phyloP scores from a whole-genome alignment of 2,329 filamentous ascomycete genomes.

The Arthroderma sp. region DNA sequence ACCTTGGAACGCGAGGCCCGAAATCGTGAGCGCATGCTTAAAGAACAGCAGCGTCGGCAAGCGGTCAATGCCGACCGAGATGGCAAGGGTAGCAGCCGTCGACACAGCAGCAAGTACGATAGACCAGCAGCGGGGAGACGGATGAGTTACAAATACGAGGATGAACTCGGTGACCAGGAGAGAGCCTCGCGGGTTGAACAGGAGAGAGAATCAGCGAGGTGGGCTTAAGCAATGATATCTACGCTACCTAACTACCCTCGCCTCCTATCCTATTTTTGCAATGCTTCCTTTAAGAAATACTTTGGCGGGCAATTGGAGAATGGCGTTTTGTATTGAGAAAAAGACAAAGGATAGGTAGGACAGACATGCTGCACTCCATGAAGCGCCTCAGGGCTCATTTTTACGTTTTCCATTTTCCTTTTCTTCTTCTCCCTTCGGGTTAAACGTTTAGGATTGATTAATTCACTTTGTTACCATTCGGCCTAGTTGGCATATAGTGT shows the following conservation, averaged over 20 bases:
- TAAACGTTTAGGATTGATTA: too few species aligned
- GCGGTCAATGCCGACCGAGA: slow-evolving; percentile 24
- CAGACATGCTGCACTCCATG: too few species aligned
- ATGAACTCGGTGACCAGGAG: slow-evolving; percentile 28
- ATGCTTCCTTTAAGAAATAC: too few species aligned
- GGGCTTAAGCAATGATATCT: slow-evolving; percentile 12
- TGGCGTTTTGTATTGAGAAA: too few species aligned
- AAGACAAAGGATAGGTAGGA: too few species aligned
- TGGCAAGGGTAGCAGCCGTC: slow-evolving; percentile 19
- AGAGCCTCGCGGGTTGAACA: slow-evolving; percentile 24
- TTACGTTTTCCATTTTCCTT: too few species aligned
- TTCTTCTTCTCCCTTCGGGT: too few species aligned
- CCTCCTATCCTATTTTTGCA: too few species aligned
- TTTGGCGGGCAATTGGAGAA: too few species aligned
- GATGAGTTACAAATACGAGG: slow-evolving; percentile 38
- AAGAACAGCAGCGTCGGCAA: slow-evolving; percentile 54
- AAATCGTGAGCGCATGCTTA: slow-evolving; percentile 47
- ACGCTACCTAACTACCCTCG: background rate
- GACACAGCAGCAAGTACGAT: slow-evolving; percentile 23
- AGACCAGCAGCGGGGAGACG: slow-evolving; percentile 21
- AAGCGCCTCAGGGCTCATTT: too few species aligned
- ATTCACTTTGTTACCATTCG: too few species aligned
- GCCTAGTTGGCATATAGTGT: too few species aligned
- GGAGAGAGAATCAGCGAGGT: slow-evolving; percentile 26
- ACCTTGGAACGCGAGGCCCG: slow-evolving; percentile 63